Percentiles rank a stretch among this genome's conserved stretches.
Evolutionary conservation across 73 alveolate genomes (phyloP).

Genomic region (Paramecium pentaurelia): DNA sequence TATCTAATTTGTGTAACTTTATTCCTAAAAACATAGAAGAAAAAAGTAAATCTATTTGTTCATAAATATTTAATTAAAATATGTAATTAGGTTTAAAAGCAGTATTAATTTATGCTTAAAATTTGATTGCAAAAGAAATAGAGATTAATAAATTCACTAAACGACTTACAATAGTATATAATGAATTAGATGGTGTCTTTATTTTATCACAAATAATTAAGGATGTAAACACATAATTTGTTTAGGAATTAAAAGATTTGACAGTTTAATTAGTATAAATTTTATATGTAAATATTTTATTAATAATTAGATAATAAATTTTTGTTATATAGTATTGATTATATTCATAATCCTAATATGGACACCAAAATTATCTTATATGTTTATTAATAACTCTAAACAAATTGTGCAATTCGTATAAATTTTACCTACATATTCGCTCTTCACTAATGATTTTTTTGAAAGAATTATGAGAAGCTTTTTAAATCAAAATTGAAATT

Average conservation of each 20-base stretch:
- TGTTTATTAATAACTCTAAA: background rate
- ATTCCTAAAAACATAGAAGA: background rate
- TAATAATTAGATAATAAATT: background rate
- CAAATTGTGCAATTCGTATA: background rate
- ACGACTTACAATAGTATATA: background rate
- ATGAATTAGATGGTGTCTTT: constrained; percentile 23
- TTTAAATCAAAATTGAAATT: background rate
- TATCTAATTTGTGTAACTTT: background rate
- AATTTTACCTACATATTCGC: background rate
- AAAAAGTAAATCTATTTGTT: background rate
- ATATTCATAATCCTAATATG: background rate
- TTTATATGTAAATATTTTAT: background rate
- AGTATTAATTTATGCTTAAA: background rate
- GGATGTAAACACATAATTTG: background rate
- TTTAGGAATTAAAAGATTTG: background rate
- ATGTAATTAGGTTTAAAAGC: background rate
- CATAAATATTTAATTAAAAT: background rate
- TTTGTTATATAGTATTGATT: background rate
- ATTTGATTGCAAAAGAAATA: background rate
- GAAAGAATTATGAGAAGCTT: constrained; percentile 4
- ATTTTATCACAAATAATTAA: background rate
- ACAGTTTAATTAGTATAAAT: background rate
- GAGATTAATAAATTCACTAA: background rate
- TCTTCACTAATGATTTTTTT: background rate
- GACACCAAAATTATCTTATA: background rate